Evolutionary conservation across 148 eudicot genomes (phyloP).

Genomic region (Arctostaphylos glauca): DNA sequence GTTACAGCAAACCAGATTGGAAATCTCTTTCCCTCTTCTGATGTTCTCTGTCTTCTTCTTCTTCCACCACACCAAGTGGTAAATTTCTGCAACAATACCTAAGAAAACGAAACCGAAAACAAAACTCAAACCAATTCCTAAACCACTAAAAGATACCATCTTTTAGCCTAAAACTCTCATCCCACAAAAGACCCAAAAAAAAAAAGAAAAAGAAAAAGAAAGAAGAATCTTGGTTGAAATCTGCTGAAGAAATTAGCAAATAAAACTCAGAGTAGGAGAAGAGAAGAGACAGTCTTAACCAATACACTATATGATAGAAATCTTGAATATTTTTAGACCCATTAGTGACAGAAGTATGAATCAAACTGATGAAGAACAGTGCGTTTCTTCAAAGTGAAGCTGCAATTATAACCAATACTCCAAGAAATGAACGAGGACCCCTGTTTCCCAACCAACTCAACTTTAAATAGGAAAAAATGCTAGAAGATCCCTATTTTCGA

Average conservation of each 20-base stretch:
- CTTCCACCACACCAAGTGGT: constrained; percentile 72
- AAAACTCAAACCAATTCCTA: constrained; percentile 67
- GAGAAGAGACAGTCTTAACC: no score
- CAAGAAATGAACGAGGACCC: not conserved
- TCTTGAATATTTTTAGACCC: not conserved
- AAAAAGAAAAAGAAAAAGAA: no score
- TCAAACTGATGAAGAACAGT: not conserved
- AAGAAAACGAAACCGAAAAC: constrained; percentile 68
- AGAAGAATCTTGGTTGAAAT: not conserved
- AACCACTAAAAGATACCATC: constrained; percentile 65
- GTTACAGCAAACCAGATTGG: constrained; percentile 61
- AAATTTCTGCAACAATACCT: constrained; percentile 62
- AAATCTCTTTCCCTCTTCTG: constrained; percentile 34
- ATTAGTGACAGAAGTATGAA: not conserved
- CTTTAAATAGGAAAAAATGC: not conserved
- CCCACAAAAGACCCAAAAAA: not conserved
- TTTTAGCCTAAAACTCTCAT: not conserved
- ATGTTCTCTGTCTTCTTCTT: constrained; percentile 35
- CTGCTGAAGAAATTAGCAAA: not conserved
- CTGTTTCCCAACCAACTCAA: constrained; percentile 5
- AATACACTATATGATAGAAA: not conserved
- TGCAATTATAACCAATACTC: not conserved
- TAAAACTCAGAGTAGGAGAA: not conserved
- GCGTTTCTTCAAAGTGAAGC: constrained; percentile 12
- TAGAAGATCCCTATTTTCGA: not conserved